Percentiles rank a stretch among this genome's conserved stretches.
phyloP scores from a whole-genome alignment of 768 basidiomycete genomes.

The Leccinum broughii region DNA sequence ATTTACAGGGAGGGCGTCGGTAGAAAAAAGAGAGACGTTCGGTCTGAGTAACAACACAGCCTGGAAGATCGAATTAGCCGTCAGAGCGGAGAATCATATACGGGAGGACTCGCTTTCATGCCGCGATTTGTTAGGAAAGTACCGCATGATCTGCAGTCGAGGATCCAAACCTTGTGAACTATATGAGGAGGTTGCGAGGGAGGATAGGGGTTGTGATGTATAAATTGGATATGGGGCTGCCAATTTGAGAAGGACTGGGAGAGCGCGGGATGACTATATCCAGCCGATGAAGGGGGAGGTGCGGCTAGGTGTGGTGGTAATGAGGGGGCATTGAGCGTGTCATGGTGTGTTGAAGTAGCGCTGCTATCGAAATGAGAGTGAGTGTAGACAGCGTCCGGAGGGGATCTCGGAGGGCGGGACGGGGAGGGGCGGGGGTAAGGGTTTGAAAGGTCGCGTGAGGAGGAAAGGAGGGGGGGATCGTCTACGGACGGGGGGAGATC shows the following conservation, averaged over 20 bases:
- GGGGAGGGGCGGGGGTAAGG: conserved; percentile 25
- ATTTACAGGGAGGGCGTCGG: conserved; percentile 76
- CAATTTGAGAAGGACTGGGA: conserved; percentile 25
- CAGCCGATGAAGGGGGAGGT: conserved; percentile 20
- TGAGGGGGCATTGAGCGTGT: conserved; percentile 16
- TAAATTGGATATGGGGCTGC: conserved; percentile 36
- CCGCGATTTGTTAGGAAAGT: conserved; percentile 80
- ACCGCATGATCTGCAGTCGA: conserved; percentile 74
- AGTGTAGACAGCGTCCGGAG: conserved; percentile 16
- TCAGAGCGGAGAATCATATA: neutral
- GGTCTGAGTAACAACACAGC: conserved; percentile 83
- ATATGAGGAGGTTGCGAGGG: conserved; percentile 41
- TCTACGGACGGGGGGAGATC: conserved; percentile 8
- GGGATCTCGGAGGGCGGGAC: conserved; percentile 19
- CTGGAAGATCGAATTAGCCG: conserved; percentile 37
- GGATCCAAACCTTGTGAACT: conserved; percentile 76
- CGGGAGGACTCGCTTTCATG: conserved; percentile 63
- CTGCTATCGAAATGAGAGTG: conserved; percentile 30
- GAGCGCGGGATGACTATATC: conserved; percentile 30
- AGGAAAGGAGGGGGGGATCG: neutral
- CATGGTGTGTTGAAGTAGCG: conserved; percentile 12
- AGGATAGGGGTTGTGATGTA: conserved; percentile 44
- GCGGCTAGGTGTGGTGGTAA: conserved; percentile 13
- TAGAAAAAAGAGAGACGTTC: conserved; percentile 79
- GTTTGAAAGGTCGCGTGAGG: conserved; percentile 11